Percentiles rank a stretch among this genome's conserved stretches.
These are phyloP conservation scores for Pythium myriotylum DNA, from an alignment of 352 stramenopile species.

Conservation along the genomic window DNA sequence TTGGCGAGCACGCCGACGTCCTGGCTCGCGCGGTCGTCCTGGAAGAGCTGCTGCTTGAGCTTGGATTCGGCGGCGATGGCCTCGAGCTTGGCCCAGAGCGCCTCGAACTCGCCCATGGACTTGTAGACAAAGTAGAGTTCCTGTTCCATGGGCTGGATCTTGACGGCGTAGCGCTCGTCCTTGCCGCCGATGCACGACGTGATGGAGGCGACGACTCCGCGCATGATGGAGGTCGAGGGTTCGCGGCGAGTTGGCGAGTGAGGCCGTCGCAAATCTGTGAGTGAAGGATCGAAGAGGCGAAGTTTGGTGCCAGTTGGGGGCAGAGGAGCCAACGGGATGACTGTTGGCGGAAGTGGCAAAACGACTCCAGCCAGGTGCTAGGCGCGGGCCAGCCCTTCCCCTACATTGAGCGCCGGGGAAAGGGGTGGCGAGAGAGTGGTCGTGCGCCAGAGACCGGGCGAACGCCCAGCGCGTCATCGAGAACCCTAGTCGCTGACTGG, in stretches of 20 bases:
- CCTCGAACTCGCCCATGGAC: conserved; percentile 73
- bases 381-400: conserved; percentile 19
- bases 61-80: conserved; percentile 57
- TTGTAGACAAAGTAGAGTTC: conserved; percentile 83
- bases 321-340: conserved; percentile 14
- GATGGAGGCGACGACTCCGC: conserved; percentile 62
- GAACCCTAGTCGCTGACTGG: conserved; percentile 25
- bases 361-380: conserved; percentile 17
- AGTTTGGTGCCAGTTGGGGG: not conserved
- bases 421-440: conserved; percentile 25
- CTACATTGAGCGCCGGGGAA: conserved; percentile 15
- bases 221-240: conserved; percentile 63
- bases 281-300: conserved; percentile 21
- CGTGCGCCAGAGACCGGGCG: conserved; percentile 14
- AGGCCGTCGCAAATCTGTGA: conserved; percentile 38
- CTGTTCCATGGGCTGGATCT: conserved; percentile 45
- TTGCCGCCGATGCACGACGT: conserved; percentile 84
- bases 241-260: not conserved
- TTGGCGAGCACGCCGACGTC: conserved; percentile 57
- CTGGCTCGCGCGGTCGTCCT: conserved; percentile 17
- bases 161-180: conserved; percentile 76
- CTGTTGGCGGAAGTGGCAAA: conserved; percentile 23
- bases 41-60: conserved; percentile 27
- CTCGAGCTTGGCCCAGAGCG: conserved; percentile 65
- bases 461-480: conserved; percentile 1